These are phyloP conservation scores for Moesziomyces aphidis DNA, from an alignment of 1,284 basidiomycete genomes.

Conservation along the genomic window DNA sequence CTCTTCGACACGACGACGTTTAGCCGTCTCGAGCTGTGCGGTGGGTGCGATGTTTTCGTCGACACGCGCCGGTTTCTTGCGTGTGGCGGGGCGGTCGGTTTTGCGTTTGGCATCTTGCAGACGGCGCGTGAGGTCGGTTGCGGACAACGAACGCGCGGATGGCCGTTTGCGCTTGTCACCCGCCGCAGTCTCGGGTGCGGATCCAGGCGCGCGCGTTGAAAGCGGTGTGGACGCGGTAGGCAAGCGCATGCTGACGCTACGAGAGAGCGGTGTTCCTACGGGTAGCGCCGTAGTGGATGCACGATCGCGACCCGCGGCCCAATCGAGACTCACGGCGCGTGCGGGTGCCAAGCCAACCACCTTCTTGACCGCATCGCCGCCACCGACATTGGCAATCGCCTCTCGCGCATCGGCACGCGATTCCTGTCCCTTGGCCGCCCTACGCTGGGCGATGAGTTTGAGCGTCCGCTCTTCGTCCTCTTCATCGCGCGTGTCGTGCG, in stretches of 20 bases:
- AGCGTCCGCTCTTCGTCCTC: conserved; percentile 65
- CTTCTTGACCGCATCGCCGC: conserved; percentile 2
- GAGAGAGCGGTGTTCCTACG: conserved; percentile 36
- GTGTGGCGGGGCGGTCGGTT: conserved; percentile 5
- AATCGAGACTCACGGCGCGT: conserved; percentile 47
- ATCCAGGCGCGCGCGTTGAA: not conserved
- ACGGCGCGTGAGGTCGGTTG: conserved; percentile 41
- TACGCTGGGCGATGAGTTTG: conserved; percentile 57
- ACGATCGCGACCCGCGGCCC: conserved; percentile 54
- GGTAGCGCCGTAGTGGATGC: conserved; percentile 38
- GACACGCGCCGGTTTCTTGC: too few relatives aligned
- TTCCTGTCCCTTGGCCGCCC: conserved; percentile 43
- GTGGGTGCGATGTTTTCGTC: too few relatives aligned
- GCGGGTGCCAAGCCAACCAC: conserved; percentile 35
- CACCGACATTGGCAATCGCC: conserved; percentile 26
- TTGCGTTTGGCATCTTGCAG: conserved; percentile 41
- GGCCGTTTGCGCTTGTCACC: conserved; percentile 17
- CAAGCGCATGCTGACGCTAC: conserved; percentile 37
- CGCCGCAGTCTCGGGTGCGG: conserved; percentile 1
- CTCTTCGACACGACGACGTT: conserved; percentile 27
- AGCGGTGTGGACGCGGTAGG: conserved; percentile 31
- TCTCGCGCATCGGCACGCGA: conserved; percentile 44
- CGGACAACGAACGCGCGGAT: conserved; percentile 26
- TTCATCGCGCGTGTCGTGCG: conserved; percentile 31
- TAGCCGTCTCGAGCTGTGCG: conserved; percentile 6